Evolutionary conservation across 2,329 filamentous ascomycete genomes (phyloP).

Genomic region (Dactylella cylindrospora): DNA sequence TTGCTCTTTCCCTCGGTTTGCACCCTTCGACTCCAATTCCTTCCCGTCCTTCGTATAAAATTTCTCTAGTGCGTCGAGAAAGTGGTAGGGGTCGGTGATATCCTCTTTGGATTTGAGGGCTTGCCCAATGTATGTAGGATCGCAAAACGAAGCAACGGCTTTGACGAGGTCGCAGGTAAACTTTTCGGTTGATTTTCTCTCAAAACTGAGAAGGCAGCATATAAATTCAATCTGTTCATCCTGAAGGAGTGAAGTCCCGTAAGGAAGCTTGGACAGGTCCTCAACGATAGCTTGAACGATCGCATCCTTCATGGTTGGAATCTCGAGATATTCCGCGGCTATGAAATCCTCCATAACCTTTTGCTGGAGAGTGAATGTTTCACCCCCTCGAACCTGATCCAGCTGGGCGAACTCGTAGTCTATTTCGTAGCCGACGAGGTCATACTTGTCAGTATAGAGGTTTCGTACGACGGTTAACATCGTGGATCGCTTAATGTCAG

Average conservation of each 20-base stretch:
- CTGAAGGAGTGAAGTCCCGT: background rate
- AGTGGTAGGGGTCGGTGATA: too few species aligned
- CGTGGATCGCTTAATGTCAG: background rate
- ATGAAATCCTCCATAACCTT: constrained; percentile 10
- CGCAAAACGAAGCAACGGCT: background rate
- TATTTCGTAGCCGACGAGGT: constrained; percentile 16
- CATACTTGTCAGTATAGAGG: constrained; percentile 13
- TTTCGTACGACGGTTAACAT: constrained; percentile 17
- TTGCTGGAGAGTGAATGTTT: too few species aligned
- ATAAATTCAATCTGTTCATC: background rate
- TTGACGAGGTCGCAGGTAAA: background rate
- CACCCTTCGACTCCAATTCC: too few species aligned
- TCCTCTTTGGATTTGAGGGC: too few species aligned
- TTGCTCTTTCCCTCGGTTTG: too few species aligned
- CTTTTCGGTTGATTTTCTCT: background rate
- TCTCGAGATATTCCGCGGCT: background rate
- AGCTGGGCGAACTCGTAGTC: constrained; percentile 9
- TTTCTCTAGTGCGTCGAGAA: background rate
- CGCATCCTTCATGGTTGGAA: constrained; percentile 1
- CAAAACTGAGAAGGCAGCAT: background rate
- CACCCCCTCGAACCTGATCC: background rate
- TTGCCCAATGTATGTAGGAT: background rate
- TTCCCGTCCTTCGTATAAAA: background rate
- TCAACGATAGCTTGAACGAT: background rate
- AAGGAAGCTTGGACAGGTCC: background rate